Base-by-base conservation (phyloP, 805 yeast genomes). In the Candida saitoana region DNA sequence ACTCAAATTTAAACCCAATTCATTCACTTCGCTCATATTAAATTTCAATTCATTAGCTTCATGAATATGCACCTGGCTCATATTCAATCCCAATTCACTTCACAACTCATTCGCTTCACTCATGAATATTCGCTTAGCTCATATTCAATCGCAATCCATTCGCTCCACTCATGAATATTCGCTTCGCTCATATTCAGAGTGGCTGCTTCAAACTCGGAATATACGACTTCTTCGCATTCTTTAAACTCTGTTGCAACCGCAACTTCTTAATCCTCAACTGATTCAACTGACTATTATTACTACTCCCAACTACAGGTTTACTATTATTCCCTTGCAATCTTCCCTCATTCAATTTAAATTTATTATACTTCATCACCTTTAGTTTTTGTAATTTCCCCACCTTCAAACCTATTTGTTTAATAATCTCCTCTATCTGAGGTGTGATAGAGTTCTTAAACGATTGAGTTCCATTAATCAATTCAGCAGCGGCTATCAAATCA, bases 401-500 rank as follows among this genome's bases (percentile, higher is more conserved):
- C 25, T 69, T 69, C 3, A 48, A 44, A 27, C 62, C 65, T 7
- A 74, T 52, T 9, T 53, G 51, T 7, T 49, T 57, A 18, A 64
- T 45, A 3, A 72, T 54, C 5, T 49, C 49, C 4, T 54, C 42
- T 11, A 76, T 56, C 42, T 73, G 69, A 1, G 80, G 80, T 29
- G 64, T 65, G 3, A 72, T 55, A 22, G 68, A 69, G 9, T 51
- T 48, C 35, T 60, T 58, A 35, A 74, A 55, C 9, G 59, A 52
- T 30, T 55, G 56, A 38, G 67, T 67, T 15, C 76, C 76, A 34
- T 57, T 63, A 6, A 54, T 58, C 18, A 76, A 52, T 41, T 76
- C 79, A 41, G 59, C 56, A 46, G 75, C 79, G 0, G 81, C 78
- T 0, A 76, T 69, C 9, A 76, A 55, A 4, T 77, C 77, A 56